phyloP scores from a whole-genome alignment of 306 rosid species.

The Hippophae tibetana region DNA sequence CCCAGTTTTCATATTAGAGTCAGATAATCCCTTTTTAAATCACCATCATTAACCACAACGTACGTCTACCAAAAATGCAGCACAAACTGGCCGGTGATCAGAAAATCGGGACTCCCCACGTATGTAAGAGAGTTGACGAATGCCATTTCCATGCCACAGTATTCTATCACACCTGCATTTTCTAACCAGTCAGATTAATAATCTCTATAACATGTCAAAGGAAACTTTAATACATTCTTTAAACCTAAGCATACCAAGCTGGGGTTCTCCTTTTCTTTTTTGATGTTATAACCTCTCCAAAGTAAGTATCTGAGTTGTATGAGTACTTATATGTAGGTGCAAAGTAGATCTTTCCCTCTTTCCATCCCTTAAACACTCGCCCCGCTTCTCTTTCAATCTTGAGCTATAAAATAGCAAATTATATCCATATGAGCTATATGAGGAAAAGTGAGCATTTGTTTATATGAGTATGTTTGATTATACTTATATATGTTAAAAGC shows the following conservation, averaged over 20 bases:
- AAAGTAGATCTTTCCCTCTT: slow-evolving; percentile 82
- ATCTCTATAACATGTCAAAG: neutral
- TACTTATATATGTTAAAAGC: too few relatives aligned
- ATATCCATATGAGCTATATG: neutral
- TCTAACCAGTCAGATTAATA: slow-evolving; percentile 12
- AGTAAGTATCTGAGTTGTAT: slow-evolving; percentile 73
- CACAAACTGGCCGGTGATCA: slow-evolving; percentile 85
- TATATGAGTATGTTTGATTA: neutral
- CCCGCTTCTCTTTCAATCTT: slow-evolving; percentile 89
- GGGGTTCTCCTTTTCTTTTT: slow-evolving; percentile 90
- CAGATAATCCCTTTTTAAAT: slow-evolving; percentile 33
- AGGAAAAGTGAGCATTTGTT: neutral
- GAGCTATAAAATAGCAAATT: slow-evolving; percentile 39
- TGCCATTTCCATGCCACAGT: slow-evolving; percentile 82
- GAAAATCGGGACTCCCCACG: slow-evolving; percentile 72
- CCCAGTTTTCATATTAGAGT: slow-evolving; percentile 32
- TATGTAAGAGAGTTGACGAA: slow-evolving; percentile 49
- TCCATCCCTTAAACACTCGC: slow-evolving; percentile 80
- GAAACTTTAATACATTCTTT: slow-evolving; percentile 7
- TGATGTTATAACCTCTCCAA: slow-evolving; percentile 55
- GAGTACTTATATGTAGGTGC: slow-evolving; percentile 95
- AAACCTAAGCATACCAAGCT: slow-evolving; percentile 58
- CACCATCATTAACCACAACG: slow-evolving; percentile 34
- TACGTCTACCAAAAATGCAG: slow-evolving; percentile 62
- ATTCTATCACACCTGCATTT: slow-evolving; percentile 88